phyloP scores from a whole-genome alignment of 495 filamentous ascomycete genomes.

The Amniculicola lignicola region DNA sequence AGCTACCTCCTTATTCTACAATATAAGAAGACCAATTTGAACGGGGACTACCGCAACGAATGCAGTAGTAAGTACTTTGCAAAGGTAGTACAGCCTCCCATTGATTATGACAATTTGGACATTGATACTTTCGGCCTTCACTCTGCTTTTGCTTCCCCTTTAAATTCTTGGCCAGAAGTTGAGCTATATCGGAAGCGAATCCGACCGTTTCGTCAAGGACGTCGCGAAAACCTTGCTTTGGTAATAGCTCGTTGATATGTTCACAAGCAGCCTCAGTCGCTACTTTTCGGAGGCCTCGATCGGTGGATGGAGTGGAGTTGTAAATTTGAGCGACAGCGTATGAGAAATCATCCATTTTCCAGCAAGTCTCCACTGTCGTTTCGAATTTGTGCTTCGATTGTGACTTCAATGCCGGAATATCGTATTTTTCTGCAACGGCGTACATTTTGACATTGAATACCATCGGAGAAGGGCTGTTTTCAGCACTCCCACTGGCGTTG shows the following conservation, averaged over 20 bases:
- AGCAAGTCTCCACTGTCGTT: constrained; percentile 7
- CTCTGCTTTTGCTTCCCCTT: background rate
- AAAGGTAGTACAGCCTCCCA: background rate
- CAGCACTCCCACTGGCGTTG: background rate
- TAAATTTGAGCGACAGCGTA: background rate
- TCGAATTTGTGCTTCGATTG: background rate
- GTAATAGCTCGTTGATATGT: background rate
- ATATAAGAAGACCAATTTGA: background rate
- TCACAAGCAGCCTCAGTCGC: background rate
- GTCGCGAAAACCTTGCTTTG: background rate
- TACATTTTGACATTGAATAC: constrained; percentile 8
- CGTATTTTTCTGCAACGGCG: constrained; percentile 7
- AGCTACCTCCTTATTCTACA: no score
- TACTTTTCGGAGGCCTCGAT: constrained; percentile 5
- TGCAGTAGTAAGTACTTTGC: background rate
- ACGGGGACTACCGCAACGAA: background rate
- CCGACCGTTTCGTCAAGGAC: background rate
- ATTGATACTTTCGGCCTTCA: background rate
- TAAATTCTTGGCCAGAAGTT: background rate
- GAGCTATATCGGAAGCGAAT: constrained; percentile 2
- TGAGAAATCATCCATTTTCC: constrained; percentile 5
- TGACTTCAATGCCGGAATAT: constrained; percentile 10
- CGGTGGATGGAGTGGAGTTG: background rate
- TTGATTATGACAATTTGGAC: background rate
- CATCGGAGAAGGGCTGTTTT: constrained; percentile 1